These are phyloP conservation scores for Pachyrhizus erosus DNA, from an alignment of 306 rosid species.

Conservation along the genomic window DNA sequence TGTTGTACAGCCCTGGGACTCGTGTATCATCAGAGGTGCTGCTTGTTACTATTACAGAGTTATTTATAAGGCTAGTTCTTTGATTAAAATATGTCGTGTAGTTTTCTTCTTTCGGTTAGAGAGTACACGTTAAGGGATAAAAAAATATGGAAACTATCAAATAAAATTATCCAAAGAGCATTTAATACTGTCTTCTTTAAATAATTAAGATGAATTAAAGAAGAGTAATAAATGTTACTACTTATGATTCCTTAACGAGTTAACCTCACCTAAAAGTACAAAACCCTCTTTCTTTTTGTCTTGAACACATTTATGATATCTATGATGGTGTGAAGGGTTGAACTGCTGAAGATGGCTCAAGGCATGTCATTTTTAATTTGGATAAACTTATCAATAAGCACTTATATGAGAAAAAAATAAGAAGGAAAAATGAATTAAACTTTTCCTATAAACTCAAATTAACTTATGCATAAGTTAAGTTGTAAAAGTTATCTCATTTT, in stretches of 20 bases:
- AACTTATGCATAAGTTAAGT: no score
- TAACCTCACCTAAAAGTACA: not conserved
- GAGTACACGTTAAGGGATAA: not conserved
- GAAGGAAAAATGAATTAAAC: no score
- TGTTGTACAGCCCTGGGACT: constrained; percentile 82
- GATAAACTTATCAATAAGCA: no score
- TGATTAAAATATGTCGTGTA: not conserved
- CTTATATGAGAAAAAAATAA: no score
- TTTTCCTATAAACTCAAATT: no score
- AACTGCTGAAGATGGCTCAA: not conserved
- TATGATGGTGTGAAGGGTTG: not conserved
- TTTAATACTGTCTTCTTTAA: not conserved
- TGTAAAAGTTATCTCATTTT: no score
- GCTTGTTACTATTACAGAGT: constrained; percentile 21
- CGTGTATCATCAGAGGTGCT: constrained; percentile 89
- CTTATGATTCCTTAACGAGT: not conserved
- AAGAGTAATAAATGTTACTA: not conserved
- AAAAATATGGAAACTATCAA: not conserved
- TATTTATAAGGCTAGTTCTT: not conserved
- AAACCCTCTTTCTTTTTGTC: not conserved
- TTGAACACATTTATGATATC: not conserved
- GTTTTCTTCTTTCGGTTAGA: not conserved
- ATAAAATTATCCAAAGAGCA: not conserved
- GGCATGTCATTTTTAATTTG: not conserved
- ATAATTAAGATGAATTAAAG: not conserved